Evolutionary conservation across 1,139 yeast genomes (phyloP).

Genomic region (Blastobotrys apis): DNA sequence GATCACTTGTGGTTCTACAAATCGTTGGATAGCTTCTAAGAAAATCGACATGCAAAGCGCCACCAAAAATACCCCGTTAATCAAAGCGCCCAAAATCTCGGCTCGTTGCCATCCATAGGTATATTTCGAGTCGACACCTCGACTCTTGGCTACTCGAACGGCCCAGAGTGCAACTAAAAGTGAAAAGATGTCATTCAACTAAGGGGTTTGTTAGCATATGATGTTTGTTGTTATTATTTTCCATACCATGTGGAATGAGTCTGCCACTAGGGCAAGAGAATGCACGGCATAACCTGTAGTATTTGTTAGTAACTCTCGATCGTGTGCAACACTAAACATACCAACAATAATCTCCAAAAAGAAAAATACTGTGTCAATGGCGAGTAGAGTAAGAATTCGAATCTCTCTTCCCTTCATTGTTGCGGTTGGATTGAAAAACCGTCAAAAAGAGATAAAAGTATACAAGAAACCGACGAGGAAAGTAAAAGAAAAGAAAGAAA

Average conservation of each 20-base stretch:
- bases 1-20: conserved; percentile 74
- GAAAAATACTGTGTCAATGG: conserved; percentile 78
- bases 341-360: conserved; percentile 80
- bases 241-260: conserved; percentile 81
- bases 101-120: conserved; percentile 98
- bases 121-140: conserved; percentile 80
- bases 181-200: conserved; percentile 82
- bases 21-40: conserved; percentile 88
- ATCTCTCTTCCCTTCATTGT: conserved; percentile 54
- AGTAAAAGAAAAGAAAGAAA: background rate
- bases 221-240: background rate
- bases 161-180: conserved; percentile 94
- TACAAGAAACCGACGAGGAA: background rate
- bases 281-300: conserved; percentile 65
- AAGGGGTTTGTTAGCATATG: conserved; percentile 21
- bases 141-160: conserved; percentile 77
- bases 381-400: conserved; percentile 67
- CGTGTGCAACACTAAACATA: no score
- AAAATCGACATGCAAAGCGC: conserved; percentile 91
- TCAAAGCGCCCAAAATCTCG: conserved; percentile 90
- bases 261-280: conserved; percentile 89
- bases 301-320: conserved; percentile 5
- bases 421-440: no score
- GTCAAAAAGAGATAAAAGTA: background rate
- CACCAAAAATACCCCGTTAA: conserved; percentile 86